Base-by-base conservation (phyloP, 2,329 filamentous ascomycete species). In the Aureobasidium namibiae region DNA sequence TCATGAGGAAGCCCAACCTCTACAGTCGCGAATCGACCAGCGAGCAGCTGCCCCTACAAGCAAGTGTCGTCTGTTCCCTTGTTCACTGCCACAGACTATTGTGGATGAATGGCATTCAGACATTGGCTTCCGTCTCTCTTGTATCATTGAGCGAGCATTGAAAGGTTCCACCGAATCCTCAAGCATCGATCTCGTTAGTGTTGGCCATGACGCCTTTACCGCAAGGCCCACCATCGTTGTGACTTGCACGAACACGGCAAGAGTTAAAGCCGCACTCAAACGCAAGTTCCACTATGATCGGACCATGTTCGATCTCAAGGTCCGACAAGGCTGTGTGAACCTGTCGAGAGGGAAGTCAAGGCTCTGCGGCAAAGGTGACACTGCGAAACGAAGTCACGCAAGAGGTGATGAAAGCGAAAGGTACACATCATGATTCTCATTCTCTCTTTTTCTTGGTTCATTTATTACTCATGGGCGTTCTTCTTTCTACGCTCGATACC, bases 121-220 rank as follows among this genome's bases (percentile, higher is more conserved):
- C 2, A 73, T 90, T 60, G 88, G 90, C 76, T 86, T 86, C 1
- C 85, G 89, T 61, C 82, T 92, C 62, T 88, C 90, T 68, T 78
- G 83, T 18, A 82, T 89, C 1, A 78, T 91, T 16, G 82, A 85
- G 23, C 80, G 83, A 53, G 89, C 89, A 61, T 85, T 91, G 66
- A 82, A 82, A 63, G 88, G 88, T 65, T 81, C 89, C 52, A 81
- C 85, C 0, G 89, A 92, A 69, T 89, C 88, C 0, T 84, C 90
- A 34, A 88, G 89, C 66, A 90, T 92, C 41, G 88, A 87, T 10
- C 81, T 92, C 1, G 84, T 90, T 61, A 87, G 85, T 0, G 84
- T 91, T 41, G 89, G 89, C 18, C 84, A 88, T 56, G 84, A 83
- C 3, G 79, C 83, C 6, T 78, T 84, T 36, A 83, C 81, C 58